These are phyloP conservation scores for Crithidia acanthocephali DNA, from an alignment of 208 protist genomes.

Conservation along the genomic window DNA sequence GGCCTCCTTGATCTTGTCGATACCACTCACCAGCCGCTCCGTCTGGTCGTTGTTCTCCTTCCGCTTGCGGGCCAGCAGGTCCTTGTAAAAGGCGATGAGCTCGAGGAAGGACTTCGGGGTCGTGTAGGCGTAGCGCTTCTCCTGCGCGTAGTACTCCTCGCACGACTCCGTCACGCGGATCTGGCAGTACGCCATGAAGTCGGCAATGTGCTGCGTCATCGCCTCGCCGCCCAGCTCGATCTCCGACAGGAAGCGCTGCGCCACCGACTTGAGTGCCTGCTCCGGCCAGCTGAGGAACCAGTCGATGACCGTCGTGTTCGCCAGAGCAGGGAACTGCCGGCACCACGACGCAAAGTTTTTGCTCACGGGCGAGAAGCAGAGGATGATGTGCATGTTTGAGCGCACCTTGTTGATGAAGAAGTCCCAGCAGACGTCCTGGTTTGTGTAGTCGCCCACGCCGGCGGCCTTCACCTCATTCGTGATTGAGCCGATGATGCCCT, in stretches of 20 bases:
- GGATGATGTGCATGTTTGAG: conserved; percentile 96
- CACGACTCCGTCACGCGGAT: conserved; percentile 94
- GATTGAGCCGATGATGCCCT: conserved; percentile 90
- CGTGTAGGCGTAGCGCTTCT: conserved; percentile 98
- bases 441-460: conserved; percentile 91
- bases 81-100: conserved; percentile 98
- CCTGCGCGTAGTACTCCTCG: conserved; percentile 93
- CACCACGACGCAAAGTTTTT: conserved; percentile 97
- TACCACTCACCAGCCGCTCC: conserved; percentile 93
- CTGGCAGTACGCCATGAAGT: conserved; percentile 97
- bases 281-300: conserved; percentile 99
- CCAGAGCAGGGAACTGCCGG: conserved; percentile 98
- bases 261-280: conserved; percentile 97
- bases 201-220: conserved; percentile 87
- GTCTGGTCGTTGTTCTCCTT: conserved; percentile 92
- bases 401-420: conserved; percentile 98
- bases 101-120: conserved; percentile 99
- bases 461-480: conserved; percentile 93
- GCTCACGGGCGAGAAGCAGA: conserved; percentile 98
- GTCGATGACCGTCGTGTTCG: conserved; percentile 98
- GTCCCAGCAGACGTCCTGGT: conserved; percentile 94
- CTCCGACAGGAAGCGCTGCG: conserved; percentile 92
- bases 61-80: conserved; percentile 94
- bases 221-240: conserved; percentile 92
- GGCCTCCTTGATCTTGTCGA: conserved; percentile 94